These are phyloP conservation scores for Silybum marianum DNA, from an alignment of 129 eudicot genomes.

Conservation along the genomic window DNA sequence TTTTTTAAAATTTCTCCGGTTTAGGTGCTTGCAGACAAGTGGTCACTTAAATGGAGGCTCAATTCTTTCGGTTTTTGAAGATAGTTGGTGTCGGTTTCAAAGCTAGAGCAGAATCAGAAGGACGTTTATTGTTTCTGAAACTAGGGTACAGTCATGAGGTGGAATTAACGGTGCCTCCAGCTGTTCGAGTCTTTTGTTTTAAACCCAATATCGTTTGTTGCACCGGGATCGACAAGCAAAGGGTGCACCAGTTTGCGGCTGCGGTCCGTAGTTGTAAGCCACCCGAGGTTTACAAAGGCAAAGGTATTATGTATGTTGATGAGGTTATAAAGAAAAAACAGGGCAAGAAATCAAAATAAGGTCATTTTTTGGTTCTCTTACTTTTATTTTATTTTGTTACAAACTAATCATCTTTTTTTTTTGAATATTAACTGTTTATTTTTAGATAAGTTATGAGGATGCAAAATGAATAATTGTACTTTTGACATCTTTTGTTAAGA, in stretches of 20 bases:
- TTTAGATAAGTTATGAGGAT: neutral
- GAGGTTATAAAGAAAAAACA: conserved; percentile 48
- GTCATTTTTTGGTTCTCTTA: neutral
- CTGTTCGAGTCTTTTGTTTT: conserved; percentile 45
- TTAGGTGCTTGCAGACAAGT: neutral
- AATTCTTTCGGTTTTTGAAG: conserved; percentile 46
- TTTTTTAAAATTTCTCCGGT: neutral
- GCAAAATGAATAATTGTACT: neutral
- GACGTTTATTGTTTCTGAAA: conserved; percentile 42
- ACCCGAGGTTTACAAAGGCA: conserved; percentile 50
- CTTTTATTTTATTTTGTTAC: neutral
- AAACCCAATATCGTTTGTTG: conserved; percentile 47
- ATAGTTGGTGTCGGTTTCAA: conserved; percentile 52
- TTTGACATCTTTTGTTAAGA: neutral
- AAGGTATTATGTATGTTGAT: conserved; percentile 48
- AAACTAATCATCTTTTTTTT: neutral
- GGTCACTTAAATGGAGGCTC: conserved; percentile 41
- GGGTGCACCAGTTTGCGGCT: conserved; percentile 50
- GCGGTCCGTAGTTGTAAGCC: conserved; percentile 49
- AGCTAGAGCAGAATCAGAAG: conserved; percentile 51
- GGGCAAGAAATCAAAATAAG: conserved; percentile 44
- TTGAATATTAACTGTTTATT: neutral
- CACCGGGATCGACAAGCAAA: conserved; percentile 47
- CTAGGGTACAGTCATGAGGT: conserved; percentile 49
- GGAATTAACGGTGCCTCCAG: conserved; percentile 41